These are phyloP conservation scores for Herpetomonas samuelpessoai DNA, from an alignment of 208 protist genomes.

Conservation along the genomic window DNA sequence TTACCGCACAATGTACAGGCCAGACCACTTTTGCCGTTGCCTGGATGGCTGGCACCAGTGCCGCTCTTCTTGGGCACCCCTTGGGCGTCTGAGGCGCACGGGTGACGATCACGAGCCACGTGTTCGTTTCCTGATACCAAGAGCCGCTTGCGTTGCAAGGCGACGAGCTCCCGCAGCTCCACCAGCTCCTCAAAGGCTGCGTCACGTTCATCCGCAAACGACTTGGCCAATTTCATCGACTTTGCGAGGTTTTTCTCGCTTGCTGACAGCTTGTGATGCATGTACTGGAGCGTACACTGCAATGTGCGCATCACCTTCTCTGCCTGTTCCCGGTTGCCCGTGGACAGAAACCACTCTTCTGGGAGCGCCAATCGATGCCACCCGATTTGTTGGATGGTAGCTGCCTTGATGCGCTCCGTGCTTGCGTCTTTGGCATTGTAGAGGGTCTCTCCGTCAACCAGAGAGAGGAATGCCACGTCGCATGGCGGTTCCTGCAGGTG, in stretches of 20 bases:
- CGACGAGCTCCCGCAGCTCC: constrained; percentile 47
- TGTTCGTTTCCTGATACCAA: no score
- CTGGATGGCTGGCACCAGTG: not conserved
- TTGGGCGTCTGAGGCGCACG: no score
- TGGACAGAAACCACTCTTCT: constrained; percentile 66
- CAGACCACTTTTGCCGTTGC: constrained; percentile 5
- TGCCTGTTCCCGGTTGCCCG: constrained; percentile 22
- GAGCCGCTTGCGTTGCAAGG: constrained; percentile 26
- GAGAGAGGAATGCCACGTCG: constrained; percentile 65
- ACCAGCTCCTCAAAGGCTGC: constrained; percentile 66
- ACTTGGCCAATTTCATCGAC: constrained; percentile 19
- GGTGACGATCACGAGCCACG: no score
- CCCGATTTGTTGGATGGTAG: constrained; percentile 64
- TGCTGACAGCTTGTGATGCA: constrained; percentile 29
- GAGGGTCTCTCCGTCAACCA: constrained; percentile 60
- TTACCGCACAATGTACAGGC: constrained; percentile 64
- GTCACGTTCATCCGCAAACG: constrained; percentile 34
- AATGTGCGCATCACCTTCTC: constrained; percentile 41
- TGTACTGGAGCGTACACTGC: constrained; percentile 84
- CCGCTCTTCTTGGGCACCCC: not conserved
- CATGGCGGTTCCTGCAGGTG: constrained; percentile 45
- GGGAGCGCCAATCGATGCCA: constrained; percentile 53
- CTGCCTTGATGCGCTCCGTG: constrained; percentile 36
- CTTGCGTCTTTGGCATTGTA: constrained; percentile 43
- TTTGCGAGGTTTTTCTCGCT: constrained; percentile 6